Evolutionary conservation across 441 rosid genomes (phyloP).

Genomic region (Erodium moschatum): DNA sequence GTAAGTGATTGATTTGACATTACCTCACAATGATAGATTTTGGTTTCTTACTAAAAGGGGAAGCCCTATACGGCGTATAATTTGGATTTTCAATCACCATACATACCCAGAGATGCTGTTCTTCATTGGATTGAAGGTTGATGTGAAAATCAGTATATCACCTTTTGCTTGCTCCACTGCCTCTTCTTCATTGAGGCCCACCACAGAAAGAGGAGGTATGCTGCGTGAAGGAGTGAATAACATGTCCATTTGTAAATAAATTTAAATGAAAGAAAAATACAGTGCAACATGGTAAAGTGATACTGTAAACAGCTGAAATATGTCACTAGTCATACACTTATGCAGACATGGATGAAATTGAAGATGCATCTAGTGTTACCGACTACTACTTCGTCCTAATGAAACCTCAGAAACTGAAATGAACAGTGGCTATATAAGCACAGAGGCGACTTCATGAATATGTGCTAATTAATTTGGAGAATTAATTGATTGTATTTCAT

Average conservation of each 20-base stretch:
- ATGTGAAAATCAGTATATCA: slow-evolving; percentile 75
- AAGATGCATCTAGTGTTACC: background rate
- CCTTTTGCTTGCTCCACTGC: slow-evolving; percentile 75
- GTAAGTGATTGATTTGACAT: background rate
- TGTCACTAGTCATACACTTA: background rate
- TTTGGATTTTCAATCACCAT: background rate
- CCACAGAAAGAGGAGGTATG: slow-evolving; percentile 85
- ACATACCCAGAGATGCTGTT: slow-evolving; percentile 89
- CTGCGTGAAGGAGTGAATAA: slow-evolving; percentile 32
- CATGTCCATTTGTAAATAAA: background rate
- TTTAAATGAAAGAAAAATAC: background rate
- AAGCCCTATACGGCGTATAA: background rate
- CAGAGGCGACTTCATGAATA: background rate
- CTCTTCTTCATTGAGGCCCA: slow-evolving; percentile 86
- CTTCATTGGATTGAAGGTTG: slow-evolving; percentile 95
- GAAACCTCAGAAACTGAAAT: no score
- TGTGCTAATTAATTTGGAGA: background rate
- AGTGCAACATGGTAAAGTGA: background rate
- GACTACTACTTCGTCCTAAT: background rate
- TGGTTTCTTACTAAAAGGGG: background rate
- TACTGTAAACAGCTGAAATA: background rate
- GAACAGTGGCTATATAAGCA: background rate
- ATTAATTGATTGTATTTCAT: background rate
- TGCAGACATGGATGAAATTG: no score
- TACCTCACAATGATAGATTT: background rate